phyloP scores from a whole-genome alignment of 2,329 filamentous ascomycete genomes.

The Penicillium digitatum region DNA sequence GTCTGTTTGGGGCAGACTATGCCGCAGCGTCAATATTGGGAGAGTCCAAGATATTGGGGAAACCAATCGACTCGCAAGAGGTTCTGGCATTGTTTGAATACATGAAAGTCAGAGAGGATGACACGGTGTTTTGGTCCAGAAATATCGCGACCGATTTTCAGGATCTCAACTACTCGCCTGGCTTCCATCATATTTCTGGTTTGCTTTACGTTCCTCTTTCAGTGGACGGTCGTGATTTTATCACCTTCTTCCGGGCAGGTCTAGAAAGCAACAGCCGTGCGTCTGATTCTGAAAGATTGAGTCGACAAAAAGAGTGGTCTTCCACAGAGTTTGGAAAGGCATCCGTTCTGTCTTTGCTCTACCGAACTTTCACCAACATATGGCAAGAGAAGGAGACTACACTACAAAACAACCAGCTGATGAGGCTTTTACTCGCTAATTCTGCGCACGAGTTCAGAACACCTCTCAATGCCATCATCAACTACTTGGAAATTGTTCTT shows the following conservation, averaged over 20 bases:
- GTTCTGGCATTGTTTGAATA: slow-evolving; percentile 79
- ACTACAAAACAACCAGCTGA: slow-evolving; percentile 74
- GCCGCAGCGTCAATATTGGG: slow-evolving; percentile 75
- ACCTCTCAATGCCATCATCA: slow-evolving; percentile 89
- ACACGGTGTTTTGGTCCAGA: slow-evolving; percentile 69
- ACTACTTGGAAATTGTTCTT: slow-evolving; percentile 83
- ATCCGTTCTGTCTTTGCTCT: slow-evolving; percentile 78
- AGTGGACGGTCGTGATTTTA: slow-evolving; percentile 70
- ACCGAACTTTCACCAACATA: slow-evolving; percentile 82
- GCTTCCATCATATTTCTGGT: slow-evolving; percentile 71
- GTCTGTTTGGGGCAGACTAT: slow-evolving; percentile 79
- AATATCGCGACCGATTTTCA: slow-evolving; percentile 72
- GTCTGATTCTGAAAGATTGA: background rate
- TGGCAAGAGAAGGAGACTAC: slow-evolving; percentile 86
- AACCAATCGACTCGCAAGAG: slow-evolving; percentile 71
- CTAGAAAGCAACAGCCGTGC: slow-evolving; percentile 35
- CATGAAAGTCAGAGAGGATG: slow-evolving; percentile 67
- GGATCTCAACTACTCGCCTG: slow-evolving; percentile 72
- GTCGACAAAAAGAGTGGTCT: slow-evolving; percentile 74
- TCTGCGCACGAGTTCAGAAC: slow-evolving; percentile 88
- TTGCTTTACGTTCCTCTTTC: slow-evolving; percentile 76
- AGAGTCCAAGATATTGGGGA: slow-evolving; percentile 78
- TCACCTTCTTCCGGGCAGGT: slow-evolving; percentile 76
- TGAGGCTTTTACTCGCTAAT: slow-evolving; percentile 72
- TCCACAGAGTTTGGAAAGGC: slow-evolving; percentile 85